Base-by-base conservation (phyloP, 2,329 filamentous ascomycete species). In the Metarhizium sp. region DNA sequence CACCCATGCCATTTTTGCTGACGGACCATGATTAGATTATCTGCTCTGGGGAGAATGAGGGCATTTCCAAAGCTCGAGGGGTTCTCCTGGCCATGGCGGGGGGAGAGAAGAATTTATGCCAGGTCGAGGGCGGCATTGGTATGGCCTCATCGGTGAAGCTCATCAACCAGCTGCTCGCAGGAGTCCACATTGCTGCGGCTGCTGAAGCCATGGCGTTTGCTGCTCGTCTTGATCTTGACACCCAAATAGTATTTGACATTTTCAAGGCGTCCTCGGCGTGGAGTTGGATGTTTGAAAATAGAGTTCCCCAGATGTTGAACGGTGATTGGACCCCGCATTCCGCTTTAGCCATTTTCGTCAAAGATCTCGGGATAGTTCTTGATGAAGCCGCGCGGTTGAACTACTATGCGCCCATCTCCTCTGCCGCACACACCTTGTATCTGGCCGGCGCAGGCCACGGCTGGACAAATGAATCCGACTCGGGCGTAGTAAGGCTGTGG, bases 201-300 rank as follows among this genome's bases (percentile, higher is more conserved):
- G 75, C 74, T 16, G 81, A 84, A 64, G 78, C 77, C 0, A 80
- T 82, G 72, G 78, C 78, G 0, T 74, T 84, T 52, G 79, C 76
- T 2, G 76, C 77, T 2, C 72, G 73, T 10, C 70, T 81, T 4
- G 79, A 78, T 0, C 61, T 83, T 30, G 77, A 83, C 55, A 75
- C 78, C 0, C 68, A 74, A 54, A 66, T 71, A 3, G 68, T 80
- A 6, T 73, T 69, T 54, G 78, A 81, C 3, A 69, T 75, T 16
- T 72, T 82, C 43, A 69, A 75, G 8, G 63, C 64, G 32, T 66
- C 69, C 1, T 66, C 66, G 1, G 71, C 67, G 6, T 65, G 63
- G 51, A 73, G 71, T 49, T 68, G 63, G 61, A 71, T 73, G 66
- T 68, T 74, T 34, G 32, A 34, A 51, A 69, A 73, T 57, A 60